A percentile compares a stretch with the other conserved stretches of the same genome.
Evolutionary conservation across 2,329 filamentous ascomycete species (phyloP).

Genomic region (Xylariaceae sp.): DNA sequence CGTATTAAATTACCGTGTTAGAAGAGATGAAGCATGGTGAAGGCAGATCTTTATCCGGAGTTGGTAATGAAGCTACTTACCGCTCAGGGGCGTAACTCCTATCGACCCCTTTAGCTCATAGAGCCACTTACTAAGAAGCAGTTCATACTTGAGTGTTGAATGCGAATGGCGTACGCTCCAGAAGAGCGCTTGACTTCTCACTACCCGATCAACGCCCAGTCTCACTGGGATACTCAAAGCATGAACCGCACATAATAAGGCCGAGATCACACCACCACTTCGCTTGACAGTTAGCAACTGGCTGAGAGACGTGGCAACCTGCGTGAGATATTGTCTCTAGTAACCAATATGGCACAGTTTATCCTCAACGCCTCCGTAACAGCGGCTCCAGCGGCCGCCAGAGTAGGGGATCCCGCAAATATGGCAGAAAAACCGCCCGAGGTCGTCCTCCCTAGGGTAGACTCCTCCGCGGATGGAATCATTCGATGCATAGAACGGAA

Average conservation of each 20-base stretch:
- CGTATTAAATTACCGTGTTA: not conserved
- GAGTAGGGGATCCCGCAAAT: no score
- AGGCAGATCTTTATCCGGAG: not conserved
- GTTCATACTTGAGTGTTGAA: slow-evolving; percentile 56
- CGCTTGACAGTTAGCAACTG: slow-evolving; percentile 46
- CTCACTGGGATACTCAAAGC: slow-evolving; percentile 59
- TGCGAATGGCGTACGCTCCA: slow-evolving; percentile 61
- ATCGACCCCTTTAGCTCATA: slow-evolving; percentile 31
- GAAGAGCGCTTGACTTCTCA: slow-evolving; percentile 57
- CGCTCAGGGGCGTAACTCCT: slow-evolving; percentile 29
- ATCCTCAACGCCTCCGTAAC: no score
- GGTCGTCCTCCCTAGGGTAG: no score
- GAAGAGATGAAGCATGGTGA: not conserved
- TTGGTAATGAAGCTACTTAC: slow-evolving; percentile 22
- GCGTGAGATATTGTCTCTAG: slow-evolving; percentile 32
- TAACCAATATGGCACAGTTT: no score
- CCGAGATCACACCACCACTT: slow-evolving; percentile 51
- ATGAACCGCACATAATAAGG: slow-evolving; percentile 56
- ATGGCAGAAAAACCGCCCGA: no score
- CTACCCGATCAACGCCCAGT: slow-evolving; percentile 56
- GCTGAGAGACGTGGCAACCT: slow-evolving; percentile 44
- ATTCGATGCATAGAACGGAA: no score
- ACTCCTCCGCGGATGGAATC: no score
- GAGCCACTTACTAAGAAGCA: slow-evolving; percentile 56
- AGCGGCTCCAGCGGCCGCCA: no score